Conservation (phyloP, 495 filamentous ascomycete genomes). For the Neurospora sp. region DNA sequence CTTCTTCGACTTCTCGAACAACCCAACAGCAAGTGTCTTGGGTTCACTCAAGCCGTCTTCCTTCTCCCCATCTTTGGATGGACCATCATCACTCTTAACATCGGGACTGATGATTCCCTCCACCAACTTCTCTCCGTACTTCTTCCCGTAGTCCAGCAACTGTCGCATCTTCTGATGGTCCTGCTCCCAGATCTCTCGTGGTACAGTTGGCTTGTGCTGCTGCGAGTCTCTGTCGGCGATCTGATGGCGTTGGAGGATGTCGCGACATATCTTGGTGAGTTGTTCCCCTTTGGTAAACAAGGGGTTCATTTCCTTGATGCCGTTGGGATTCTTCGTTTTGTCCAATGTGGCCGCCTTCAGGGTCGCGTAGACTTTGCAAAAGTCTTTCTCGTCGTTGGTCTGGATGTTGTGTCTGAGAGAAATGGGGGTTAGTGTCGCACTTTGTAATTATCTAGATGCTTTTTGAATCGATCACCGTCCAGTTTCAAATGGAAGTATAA, state of each 20-base stretch:
- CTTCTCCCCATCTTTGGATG: conserved; percentile 1
- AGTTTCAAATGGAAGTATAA: neutral
- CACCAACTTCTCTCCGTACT: conserved; percentile 25
- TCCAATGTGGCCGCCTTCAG: neutral
- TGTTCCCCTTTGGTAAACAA: conserved; percentile 10
- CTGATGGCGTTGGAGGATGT: conserved; percentile 12
- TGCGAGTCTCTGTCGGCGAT: conserved; percentile 7
- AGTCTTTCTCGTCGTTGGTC: neutral
- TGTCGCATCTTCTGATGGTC: conserved; percentile 24
- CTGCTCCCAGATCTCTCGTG: conserved; percentile 23
- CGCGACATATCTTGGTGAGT: conserved; percentile 7
- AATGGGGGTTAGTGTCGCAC: neutral
- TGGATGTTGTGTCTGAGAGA: neutral
- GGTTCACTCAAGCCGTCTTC: conserved; percentile 15
- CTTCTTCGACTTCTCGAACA: conserved; percentile 26
- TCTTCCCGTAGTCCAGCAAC: conserved; percentile 21
- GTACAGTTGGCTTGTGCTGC: conserved; percentile 2
- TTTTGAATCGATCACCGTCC: neutral
- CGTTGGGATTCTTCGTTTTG: neutral
- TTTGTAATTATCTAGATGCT: neutral
- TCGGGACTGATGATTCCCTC: conserved; percentile 21
- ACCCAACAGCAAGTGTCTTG: conserved; percentile 14
- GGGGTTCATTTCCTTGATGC: neutral
- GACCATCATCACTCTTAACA: neutral
- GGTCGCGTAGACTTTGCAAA: neutral